phyloP scores from a whole-genome alignment of 768 basidiomycete genomes.

The Pleurotus platypus region DNA sequence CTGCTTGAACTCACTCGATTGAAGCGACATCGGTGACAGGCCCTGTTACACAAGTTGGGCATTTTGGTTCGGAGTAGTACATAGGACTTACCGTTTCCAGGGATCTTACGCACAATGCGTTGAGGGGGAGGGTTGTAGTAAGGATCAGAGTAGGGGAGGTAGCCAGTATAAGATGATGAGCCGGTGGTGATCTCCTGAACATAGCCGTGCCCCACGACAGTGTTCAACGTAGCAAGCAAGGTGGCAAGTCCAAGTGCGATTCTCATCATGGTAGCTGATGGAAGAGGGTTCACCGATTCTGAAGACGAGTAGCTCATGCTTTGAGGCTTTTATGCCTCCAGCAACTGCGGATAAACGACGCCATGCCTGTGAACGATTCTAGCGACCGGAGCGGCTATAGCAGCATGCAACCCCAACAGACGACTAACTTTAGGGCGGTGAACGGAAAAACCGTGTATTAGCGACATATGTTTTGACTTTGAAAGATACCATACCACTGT shows the following conservation, averaged over 20 bases:
- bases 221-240: constrained; percentile 5
- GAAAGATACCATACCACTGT: too few relatives aligned
- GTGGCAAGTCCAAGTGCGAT: background rate
- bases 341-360: constrained; percentile 5
- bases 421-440: background rate
- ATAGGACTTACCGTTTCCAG: constrained; percentile 25
- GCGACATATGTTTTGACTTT: too few relatives aligned
- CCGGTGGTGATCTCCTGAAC: constrained; percentile 23
- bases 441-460: background rate
- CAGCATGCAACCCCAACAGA: background rate
- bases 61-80: background rate
- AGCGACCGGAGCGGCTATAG: background rate
- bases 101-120: constrained; percentile 34
- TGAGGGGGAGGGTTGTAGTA: constrained; percentile 28
- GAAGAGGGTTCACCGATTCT: background rate
- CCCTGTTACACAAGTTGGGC: constrained; percentile 16
- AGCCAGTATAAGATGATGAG: constrained; percentile 22
- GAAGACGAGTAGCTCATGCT: background rate
- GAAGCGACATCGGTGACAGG: constrained; percentile 34
- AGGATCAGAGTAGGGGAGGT: constrained; percentile 24
- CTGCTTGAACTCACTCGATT: constrained; percentile 28
- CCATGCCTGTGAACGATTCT: background rate
- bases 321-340: constrained; percentile 3
- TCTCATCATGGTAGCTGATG: background rate
- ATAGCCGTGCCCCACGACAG: constrained; percentile 26